Evolutionary conservation across 2,329 filamentous ascomycete species (phyloP), one percentile per base, ranked within the genome.

Genomic region (Akanthomyces dipterigenus): DNA sequence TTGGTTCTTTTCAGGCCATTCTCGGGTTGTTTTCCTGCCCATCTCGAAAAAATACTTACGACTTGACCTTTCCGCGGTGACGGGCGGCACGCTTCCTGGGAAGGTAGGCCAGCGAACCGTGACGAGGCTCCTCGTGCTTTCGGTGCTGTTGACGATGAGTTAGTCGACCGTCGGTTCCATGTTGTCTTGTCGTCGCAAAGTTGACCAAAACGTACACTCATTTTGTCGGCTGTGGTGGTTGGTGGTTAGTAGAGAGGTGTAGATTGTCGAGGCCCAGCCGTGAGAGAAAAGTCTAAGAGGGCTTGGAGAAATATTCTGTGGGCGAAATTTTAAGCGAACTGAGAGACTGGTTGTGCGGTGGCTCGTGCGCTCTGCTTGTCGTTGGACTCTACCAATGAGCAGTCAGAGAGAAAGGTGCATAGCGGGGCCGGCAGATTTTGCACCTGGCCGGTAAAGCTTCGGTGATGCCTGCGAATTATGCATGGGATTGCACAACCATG

Each of bases 21-120:
- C 31, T 40, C 43, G 11, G 20, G 9, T 24, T 60, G 36, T n/a
- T 9, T 46, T 18, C 50, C n/a, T 31, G 58, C 49, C 24, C 50
- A n/a, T 26, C 53, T 45, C 51, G 34, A 46, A 55, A 63, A 53
- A 62, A 61, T 48, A 85, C 86, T 87, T 84, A 96, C 92, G 89
- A 92, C 91, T 97, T 97, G 78, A 97, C 93, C 87, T 96, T 96
- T 80, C 93, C 93, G 74, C 93, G 85, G 83, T 98, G 93, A 75
- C 93, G 87, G 79, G 92, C 86, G 75, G 92, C 91, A 77, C 93
- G 89, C 91, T 97, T 97, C 77, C 90, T 82, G 69, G 90, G 90
- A 75, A 95, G 80, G 82, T 87, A 93, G 72, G 89, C 90, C 79
- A 98, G 84, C 77, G 90, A 93, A 78, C 93, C 95, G 84, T 98